Conservation (phyloP, 495 filamentous ascomycete genomes). For the Hypomontagnella submonticulosa region DNA sequence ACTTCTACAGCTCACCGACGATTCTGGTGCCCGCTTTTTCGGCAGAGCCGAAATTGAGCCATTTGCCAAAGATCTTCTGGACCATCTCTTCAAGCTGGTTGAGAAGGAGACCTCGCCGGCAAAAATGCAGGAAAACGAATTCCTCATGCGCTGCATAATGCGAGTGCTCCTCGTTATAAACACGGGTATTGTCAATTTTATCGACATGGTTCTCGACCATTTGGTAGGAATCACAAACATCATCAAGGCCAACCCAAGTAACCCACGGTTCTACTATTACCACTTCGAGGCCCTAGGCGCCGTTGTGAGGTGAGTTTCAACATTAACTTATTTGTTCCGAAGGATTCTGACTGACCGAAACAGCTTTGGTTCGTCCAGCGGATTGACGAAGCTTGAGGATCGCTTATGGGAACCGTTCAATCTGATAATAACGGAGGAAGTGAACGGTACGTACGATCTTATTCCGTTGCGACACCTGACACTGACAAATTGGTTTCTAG, state of each 20-base stretch:
- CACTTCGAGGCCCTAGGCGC: slow-evolving; percentile 97
- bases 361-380: slow-evolving; percentile 74
- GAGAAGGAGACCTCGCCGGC: slow-evolving; percentile 81
- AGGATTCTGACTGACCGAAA: slow-evolving; percentile 48
- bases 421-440: slow-evolving; percentile 77
- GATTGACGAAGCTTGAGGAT: slow-evolving; percentile 70
- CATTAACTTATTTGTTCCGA: not conserved
- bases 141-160: slow-evolving; percentile 98
- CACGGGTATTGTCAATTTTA: slow-evolving; percentile 75
- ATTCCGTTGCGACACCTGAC: not conserved
- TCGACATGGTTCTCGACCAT: slow-evolving; percentile 78
- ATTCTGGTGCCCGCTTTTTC: slow-evolving; percentile 78
- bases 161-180: slow-evolving; percentile 91
- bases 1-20: slow-evolving; percentile 81
- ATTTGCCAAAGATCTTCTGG: slow-evolving; percentile 83
- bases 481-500: slow-evolving; percentile 55
- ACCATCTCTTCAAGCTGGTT: slow-evolving; percentile 93
- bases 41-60: slow-evolving; percentile 75
- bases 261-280: slow-evolving; percentile 98
- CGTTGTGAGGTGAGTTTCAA: slow-evolving; percentile 73
- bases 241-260: slow-evolving; percentile 93
- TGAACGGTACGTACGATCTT: slow-evolving; percentile 68
- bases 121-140: slow-evolving; percentile 99
- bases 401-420: slow-evolving; percentile 82
- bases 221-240: slow-evolving; percentile 86